phyloP scores from a whole-genome alignment of 768 basidiomycete genomes.

The Collybiopsis confluens region DNA sequence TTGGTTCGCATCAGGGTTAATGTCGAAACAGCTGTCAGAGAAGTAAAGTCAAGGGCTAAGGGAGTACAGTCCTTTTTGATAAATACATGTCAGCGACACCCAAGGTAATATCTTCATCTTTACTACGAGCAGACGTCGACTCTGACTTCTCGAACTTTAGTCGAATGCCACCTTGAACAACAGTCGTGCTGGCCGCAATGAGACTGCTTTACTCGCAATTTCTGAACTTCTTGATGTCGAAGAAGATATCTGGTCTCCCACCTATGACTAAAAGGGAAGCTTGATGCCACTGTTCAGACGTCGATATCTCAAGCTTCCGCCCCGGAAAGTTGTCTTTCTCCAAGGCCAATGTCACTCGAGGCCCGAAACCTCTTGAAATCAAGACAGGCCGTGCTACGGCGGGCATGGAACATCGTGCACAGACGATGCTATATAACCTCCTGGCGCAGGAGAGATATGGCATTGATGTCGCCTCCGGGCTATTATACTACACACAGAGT shows the following conservation, averaged over 20 bases:
- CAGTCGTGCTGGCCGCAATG: conserved; percentile 48
- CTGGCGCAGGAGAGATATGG: conserved; percentile 90
- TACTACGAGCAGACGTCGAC: neutral
- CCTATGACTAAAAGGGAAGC: conserved; percentile 90
- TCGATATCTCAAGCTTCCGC: conserved; percentile 46
- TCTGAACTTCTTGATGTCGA: conserved; percentile 74
- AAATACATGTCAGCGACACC: conserved; percentile 63
- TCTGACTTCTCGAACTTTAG: conserved; percentile 30
- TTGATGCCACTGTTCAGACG: conserved; percentile 84
- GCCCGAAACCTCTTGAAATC: conserved; percentile 84
- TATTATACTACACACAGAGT: conserved; percentile 92
- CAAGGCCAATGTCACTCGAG: conserved; percentile 23
- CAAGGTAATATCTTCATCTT: conserved; percentile 40
- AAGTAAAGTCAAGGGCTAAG: conserved; percentile 56
- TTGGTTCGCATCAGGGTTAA: conserved; percentile 56
- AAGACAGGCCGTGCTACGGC: conserved; percentile 82
- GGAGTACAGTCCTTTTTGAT: conserved; percentile 63
- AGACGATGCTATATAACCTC: conserved; percentile 95
- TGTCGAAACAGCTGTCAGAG: conserved; percentile 61
- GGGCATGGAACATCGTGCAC: conserved; percentile 92
- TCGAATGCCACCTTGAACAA: conserved; percentile 62
- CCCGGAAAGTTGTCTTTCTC: conserved; percentile 13
- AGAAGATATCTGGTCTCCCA: conserved; percentile 97
- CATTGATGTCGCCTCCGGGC: conserved; percentile 70
- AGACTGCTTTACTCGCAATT: conserved; percentile 64